Evolutionary conservation across 164 flowering plant species (phyloP), one percentile per base, ranked within the genome.

Genomic region (Stephania yunnanensis): DNA sequence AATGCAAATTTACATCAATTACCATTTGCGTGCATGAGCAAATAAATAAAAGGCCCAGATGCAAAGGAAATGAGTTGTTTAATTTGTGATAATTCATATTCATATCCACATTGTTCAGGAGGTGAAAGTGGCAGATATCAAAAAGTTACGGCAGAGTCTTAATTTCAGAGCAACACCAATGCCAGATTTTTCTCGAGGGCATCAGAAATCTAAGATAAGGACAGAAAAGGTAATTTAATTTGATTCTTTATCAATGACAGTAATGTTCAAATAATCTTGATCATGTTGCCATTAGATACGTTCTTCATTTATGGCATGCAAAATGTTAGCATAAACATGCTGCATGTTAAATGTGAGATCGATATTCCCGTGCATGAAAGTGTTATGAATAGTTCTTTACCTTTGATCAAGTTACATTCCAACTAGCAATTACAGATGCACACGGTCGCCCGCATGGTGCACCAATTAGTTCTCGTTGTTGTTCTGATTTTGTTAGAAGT

Each of bases 101-200:
- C 31, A 63, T 2, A 73, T 68, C 13, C 66, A 15, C 77, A 42
- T 67, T 74, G 20, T 42, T 53, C 84, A 86, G 87, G 85, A 75
- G 73, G 68, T 73, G 44, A 84, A 81, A 71, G 90, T 74, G 6
- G 79, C 80, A 13, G 85, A 80, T 50, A 79, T 82, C 3, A 85
- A 79, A 81, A 83, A 77, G 71, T 69, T 78, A 63, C 78, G 87
- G 29, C 85, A 79, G 66, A 85, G 82, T 81, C 86, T 79, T 77
- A 84, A 82, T 81, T 80, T 81, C 71, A 87, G 85, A 82, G 81
- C 89, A 42, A 80, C 85, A 46, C 83, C 84, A 9, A 69, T 76
- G 83, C 87, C 88, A 71, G 80, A 75, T 66, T 78, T 79, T 75
- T 76, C 78, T 71, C 68, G 72, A 46, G 84, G 80, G 71, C 78